Conservation (phyloP, 83 land plant species). For the Picea engelmannii region DNA sequence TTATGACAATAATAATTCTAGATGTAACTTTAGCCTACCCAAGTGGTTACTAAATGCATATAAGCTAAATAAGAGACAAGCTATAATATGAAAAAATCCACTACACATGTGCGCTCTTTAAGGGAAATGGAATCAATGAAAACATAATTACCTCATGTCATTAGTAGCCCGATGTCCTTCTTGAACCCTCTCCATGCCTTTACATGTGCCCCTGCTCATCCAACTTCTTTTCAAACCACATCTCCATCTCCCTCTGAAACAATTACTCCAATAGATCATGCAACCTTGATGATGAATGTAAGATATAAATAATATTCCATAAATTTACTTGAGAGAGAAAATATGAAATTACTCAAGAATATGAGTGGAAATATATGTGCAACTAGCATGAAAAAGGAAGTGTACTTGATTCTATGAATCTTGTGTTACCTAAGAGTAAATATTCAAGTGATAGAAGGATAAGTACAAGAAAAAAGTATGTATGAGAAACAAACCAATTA, state of each 20-base stretch:
- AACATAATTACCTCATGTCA: neutral
- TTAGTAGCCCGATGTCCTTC: neutral
- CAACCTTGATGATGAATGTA: neutral
- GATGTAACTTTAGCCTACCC: too few relatives aligned
- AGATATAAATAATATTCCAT: neutral
- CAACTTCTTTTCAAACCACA: constrained; percentile 2
- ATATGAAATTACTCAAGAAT: neutral
- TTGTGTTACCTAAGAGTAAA: neutral
- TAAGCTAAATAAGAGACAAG: too few relatives aligned
- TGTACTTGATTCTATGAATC: neutral
- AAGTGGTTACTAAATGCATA: too few relatives aligned
- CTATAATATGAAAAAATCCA: too few relatives aligned
- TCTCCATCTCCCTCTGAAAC: neutral
- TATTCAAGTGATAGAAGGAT: neutral
- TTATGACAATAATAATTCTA: too few relatives aligned
- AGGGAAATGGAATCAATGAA: too few relatives aligned
- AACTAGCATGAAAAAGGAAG: neutral
- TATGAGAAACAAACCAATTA: neutral
- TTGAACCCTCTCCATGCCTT: neutral
- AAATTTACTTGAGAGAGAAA: neutral
- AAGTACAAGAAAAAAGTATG: neutral
- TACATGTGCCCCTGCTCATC: neutral
- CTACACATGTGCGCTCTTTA: too few relatives aligned
- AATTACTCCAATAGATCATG: neutral
- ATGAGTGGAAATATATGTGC: neutral